Base-by-base conservation (phyloP, 2,329 filamentous ascomycete species). In the Calonectria pseudoturangicola region DNA sequence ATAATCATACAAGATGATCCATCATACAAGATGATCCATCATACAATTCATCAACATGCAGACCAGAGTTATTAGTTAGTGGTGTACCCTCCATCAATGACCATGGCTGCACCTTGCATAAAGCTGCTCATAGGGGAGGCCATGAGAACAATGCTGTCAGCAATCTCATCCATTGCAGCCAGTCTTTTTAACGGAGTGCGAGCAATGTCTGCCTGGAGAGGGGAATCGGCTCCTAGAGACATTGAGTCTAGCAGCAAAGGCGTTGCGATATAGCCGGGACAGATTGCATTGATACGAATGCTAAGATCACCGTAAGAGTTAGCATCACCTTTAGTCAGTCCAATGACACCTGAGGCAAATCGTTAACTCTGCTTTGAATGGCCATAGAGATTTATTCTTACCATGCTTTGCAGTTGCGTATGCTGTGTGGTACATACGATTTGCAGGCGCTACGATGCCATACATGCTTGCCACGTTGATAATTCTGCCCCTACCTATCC, bases 261-360 rank as follows among this genome's bases (percentile, higher is more conserved):
- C 2, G 86, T 88, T 54, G 81, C 79, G 41, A 88, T 83, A 74
- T 87, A 89, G 12, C 86, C 88, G 0, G 90, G 90, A 68, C 90
- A 91, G n/a, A 92, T 87, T 3, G 89, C 89, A 76, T 92, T 92
- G 80, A 92, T 89, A 62, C 89, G 87, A 70, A 92, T 90, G 4
- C 86, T 86, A 62, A 84, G 77, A 4, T 83, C 77, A 0, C 87
- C 88, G 81, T 91, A 92, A 1, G 85, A 84, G 62, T 87, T 85
- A 2, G 87, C 90, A 74, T 92, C 89, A 2, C 86, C 86, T 77
- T 85, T 87, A 10, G 88, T 90, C 56, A 92, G 82, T 0, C 88
- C 88, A 63, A 90, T 76, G 6, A 90, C 86, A 36, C 79, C 83
- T 81, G 30, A 8, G 56, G 9, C 4, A 45, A 4, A 4, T 21